These are phyloP conservation scores for Trichosporon coremiiforme DNA, from an alignment of 1,284 basidiomycete genomes.

Conservation along the genomic window DNA sequence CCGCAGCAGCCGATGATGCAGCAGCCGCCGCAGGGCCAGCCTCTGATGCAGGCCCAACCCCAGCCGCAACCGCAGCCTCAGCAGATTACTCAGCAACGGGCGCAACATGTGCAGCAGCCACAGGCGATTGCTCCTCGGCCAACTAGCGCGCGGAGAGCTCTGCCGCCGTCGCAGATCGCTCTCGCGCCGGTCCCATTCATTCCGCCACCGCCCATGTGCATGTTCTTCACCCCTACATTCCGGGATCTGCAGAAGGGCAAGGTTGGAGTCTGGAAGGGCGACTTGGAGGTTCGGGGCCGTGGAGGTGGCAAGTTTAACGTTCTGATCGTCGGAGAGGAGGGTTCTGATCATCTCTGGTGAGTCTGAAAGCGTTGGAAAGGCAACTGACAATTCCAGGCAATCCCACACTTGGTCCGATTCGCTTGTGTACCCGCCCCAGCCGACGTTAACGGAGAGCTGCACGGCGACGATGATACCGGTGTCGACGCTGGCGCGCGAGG, in stretches of 20 bases:
- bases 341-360: conserved; percentile 48
- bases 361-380: conserved; percentile 19
- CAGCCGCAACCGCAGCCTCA: neutral
- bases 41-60: neutral
- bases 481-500: conserved; percentile 50
- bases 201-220: conserved; percentile 54
- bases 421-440: conserved; percentile 40
- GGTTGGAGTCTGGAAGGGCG: conserved; percentile 52
- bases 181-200: conserved; percentile 46
- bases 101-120: conserved; percentile 1
- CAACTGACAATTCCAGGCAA: conserved; percentile 41
- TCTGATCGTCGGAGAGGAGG: conserved; percentile 47
- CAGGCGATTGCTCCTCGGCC: conserved; percentile 11
- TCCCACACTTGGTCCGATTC: conserved; percentile 43
- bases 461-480: conserved; percentile 53
- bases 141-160: neutral
- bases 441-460: conserved; percentile 32
- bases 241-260: conserved; percentile 51
- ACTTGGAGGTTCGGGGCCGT: conserved; percentile 44
- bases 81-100: neutral
- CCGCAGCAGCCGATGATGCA: neutral
- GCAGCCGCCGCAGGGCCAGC: neutral
- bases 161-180: conserved; percentile 36
- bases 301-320: conserved; percentile 51
- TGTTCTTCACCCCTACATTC: conserved; percentile 53